Evolutionary conservation across 2,329 filamentous ascomycete genomes (phyloP).

Genomic region (Coniochaeta sp.): DNA sequence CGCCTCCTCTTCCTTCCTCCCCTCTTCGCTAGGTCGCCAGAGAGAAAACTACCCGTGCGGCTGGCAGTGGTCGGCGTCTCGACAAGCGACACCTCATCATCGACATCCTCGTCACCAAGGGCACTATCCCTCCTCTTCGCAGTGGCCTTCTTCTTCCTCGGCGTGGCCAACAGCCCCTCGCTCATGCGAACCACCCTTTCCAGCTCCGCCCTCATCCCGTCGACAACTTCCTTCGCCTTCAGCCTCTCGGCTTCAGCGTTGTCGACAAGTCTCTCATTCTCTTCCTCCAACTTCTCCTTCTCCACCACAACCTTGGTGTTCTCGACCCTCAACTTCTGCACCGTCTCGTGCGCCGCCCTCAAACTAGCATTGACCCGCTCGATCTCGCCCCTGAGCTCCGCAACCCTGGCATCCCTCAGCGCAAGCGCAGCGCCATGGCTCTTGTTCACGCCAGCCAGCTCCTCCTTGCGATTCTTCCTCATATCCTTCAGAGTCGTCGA

Average conservation of each 20-base stretch:
- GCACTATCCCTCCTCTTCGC: slow-evolving; percentile 7
- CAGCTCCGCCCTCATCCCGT: slow-evolving; percentile 45
- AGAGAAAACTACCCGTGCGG: slow-evolving; percentile 14
- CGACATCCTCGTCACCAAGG: slow-evolving; percentile 9
- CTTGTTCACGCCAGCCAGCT: slow-evolving; percentile 26
- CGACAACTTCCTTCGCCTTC: slow-evolving; percentile 36
- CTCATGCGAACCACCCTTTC: slow-evolving; percentile 40
- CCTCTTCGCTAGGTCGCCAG: slow-evolving; percentile 21
- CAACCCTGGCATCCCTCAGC: slow-evolving; percentile 41
- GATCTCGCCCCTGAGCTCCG: slow-evolving; percentile 41
- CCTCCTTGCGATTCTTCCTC: slow-evolving; percentile 14
- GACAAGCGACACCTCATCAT: slow-evolving; percentile 3
- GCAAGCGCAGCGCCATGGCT: slow-evolving; percentile 41
- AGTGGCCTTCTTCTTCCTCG: slow-evolving; percentile 12
- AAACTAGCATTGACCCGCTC: slow-evolving; percentile 38
- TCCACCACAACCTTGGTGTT: slow-evolving; percentile 29
- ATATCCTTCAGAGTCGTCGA: slow-evolving; percentile 23
- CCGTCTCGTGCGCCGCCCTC: slow-evolving; percentile 37
- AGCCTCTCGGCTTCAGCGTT: slow-evolving; percentile 29
- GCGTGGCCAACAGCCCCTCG: slow-evolving; percentile 32
- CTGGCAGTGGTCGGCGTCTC: background rate
- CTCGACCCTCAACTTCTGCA: slow-evolving; percentile 38
- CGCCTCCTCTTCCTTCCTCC: slow-evolving; percentile 34
- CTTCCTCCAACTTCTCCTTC: slow-evolving; percentile 29
- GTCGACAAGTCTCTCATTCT: slow-evolving; percentile 31